Evolutionary conservation across 2,329 filamentous ascomycete genomes (phyloP), one percentile per base, ranked within the genome.

Genomic region (Delphinella strobiligena): DNA sequence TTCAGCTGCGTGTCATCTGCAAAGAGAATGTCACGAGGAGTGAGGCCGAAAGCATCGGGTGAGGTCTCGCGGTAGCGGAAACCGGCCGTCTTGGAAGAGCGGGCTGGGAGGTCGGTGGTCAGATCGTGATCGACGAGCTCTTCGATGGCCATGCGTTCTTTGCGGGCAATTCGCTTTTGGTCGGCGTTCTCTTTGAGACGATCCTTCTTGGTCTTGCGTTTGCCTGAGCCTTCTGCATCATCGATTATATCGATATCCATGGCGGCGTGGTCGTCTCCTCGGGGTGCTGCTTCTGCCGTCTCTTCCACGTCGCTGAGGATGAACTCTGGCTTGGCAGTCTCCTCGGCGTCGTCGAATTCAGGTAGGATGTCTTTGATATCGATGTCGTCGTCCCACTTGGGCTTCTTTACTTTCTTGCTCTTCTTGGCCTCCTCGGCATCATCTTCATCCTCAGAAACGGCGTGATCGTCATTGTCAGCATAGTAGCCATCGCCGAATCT

Each of bases 41-140:
- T 93, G 54, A 98, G 77, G 43, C 91, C 91, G 56, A 93, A 98
- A 10, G 82, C 77, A 40, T 82, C 80, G 1, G 91, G 89, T 1
- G 85, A 93, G 2, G 89, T 94, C 57, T 95, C 88, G 54, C 91
- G 84, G 68, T 98, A 98, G 41, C 84, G 81, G 75, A 98, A 98
- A 19, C 62, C 56, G 14, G 56, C 74, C 40, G 56, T 53, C n/a
- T 66, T 68, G 31, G 62, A 64, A 12, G 64, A 63, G 47, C 69
- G 69, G 27, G 8, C 63, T 66, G 35, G 61, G 67, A 78, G 65
- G 43, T 85, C 78, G 42, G 93, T 71, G 48, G 86, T 75, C 51
- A 95, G 72, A 55, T 80, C 81, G 49, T 80, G 72, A 55, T 95
- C 85, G 49, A 96, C 80, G 32, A 95, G 74, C 40, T 80, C 78